Evolutionary conservation across 805 yeast genomes (phyloP), one percentile per base, ranked within the genome.

Genomic region (Metschnikowia proteae): DNA sequence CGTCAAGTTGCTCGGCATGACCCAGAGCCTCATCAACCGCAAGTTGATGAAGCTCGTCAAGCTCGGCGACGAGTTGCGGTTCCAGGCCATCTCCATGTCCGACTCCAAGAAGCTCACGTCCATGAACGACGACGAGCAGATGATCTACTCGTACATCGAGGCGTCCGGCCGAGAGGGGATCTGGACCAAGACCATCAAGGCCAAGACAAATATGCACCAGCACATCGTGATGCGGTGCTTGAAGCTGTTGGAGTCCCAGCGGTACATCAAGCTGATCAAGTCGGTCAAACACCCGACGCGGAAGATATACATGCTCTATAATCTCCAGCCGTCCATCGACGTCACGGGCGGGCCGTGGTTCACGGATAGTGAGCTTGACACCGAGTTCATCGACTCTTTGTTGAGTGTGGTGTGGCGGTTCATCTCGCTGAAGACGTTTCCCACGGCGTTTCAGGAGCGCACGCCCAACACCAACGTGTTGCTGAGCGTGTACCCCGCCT

Each of bases 321-420:
- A 88, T 61, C 72, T 94, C 56, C 96, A 90, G 63, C 99, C 99
- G 4, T 86, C 96, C 3, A 84, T 88, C 30, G 98, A 92, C 56
- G 94, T 94, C 34, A 94, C 98, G 0, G 99, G 99, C 55, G 99
- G 99, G 4, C 98, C 98, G 3, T 94, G 99, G 99, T 94, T 91
- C 63, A 90, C 97, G 0, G 99, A 94, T 63, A 83, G 91, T 32
- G 98, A 94, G 66, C 75, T 94, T 49, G 99, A 94, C 63, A 83
- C 89, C 3, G 98, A 92, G 66, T 94, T 94, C 60, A 91, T 94
- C 50, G 92, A 88, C 56, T 82, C 89, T 42, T 70, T 94, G 47
- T 66, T 88, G 55, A 82, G 88, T 22, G 91, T 91, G 38, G 82
- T 91, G 6, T 94, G 97, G 96, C 76, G 94, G 56, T 92, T 73